These are phyloP conservation scores for Chlorociboria aeruginascens DNA, from an alignment of 495 filamentous ascomycete species.

Conservation along the genomic window DNA sequence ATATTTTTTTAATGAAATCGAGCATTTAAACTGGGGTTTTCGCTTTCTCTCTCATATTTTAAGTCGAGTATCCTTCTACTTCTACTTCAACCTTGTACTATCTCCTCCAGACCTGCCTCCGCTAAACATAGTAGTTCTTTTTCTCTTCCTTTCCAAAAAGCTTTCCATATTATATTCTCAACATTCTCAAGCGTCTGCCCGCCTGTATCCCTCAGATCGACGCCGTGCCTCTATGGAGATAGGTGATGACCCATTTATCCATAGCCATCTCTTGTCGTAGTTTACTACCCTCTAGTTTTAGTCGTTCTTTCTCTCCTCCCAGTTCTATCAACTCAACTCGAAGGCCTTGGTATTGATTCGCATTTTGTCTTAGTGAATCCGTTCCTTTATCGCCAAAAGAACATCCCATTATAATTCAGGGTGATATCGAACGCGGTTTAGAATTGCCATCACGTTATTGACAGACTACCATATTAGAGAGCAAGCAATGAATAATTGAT, in stretches of 20 bases:
- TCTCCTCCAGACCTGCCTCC: background rate
- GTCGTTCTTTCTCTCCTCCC: background rate
- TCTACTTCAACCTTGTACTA: background rate
- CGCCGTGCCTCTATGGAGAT: background rate
- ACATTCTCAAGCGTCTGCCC: background rate
- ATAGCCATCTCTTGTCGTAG: background rate
- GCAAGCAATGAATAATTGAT: background rate
- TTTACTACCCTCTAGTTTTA: background rate
- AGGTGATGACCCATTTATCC: background rate
- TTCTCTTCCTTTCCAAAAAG: constrained; percentile 1
- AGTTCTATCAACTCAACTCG: constrained; percentile 1
- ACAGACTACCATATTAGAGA: background rate
- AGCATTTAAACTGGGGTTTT: no score
- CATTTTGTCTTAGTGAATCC: background rate
- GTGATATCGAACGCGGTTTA: constrained; percentile 1
- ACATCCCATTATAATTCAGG: background rate
- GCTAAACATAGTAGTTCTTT: background rate
- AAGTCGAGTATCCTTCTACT: background rate
- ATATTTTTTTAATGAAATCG: no score
- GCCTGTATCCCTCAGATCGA: background rate
- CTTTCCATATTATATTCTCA: background rate
- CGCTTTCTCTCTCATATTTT: no score
- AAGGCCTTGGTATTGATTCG: background rate
- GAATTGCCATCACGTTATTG: constrained; percentile 1
- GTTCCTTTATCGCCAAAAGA: background rate